These are phyloP conservation scores for Nakazawaea populi DNA, from an alignment of 805 yeast genomes.

Conservation along the genomic window DNA sequence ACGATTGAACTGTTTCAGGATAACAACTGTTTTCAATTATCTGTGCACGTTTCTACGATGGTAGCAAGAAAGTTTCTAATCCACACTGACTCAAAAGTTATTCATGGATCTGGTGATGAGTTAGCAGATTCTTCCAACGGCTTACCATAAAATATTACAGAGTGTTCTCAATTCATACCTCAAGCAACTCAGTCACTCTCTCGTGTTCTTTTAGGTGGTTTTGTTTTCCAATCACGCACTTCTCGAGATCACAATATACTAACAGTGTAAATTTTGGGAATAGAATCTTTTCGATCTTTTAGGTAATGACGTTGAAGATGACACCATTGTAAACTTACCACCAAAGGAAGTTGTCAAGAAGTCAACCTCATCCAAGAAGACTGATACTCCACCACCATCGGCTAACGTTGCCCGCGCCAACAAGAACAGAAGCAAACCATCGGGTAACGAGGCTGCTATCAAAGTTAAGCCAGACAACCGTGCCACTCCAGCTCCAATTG, in stretches of 20 bases:
- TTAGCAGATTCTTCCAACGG: too few species aligned
- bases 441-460: constrained; percentile 89
- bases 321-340: constrained; percentile 41
- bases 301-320: constrained; percentile 87
- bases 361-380: constrained; percentile 80
- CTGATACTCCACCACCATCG: constrained; percentile 74
- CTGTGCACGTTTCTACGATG: too few species aligned
- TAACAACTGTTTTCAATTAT: too few species aligned
- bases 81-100: too few species aligned
- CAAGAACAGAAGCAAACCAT: constrained; percentile 59
- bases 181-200: too few species aligned
- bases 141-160: too few species aligned
- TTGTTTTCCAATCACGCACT: too few species aligned
- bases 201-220: too few species aligned
- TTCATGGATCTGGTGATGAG: too few species aligned
- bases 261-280: neutral
- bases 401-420: constrained; percentile 78
- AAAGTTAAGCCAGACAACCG: constrained; percentile 71
- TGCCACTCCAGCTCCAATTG: constrained; percentile 43
- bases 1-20: too few species aligned
- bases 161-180: too few species aligned
- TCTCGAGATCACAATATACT: neutral
- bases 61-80: too few species aligned
- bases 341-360: constrained; percentile 79
- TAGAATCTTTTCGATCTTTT: constrained; percentile 78